These are phyloP conservation scores for Pythium diclinum DNA, from an alignment of 352 stramenopile species.

Conservation along the genomic window DNA sequence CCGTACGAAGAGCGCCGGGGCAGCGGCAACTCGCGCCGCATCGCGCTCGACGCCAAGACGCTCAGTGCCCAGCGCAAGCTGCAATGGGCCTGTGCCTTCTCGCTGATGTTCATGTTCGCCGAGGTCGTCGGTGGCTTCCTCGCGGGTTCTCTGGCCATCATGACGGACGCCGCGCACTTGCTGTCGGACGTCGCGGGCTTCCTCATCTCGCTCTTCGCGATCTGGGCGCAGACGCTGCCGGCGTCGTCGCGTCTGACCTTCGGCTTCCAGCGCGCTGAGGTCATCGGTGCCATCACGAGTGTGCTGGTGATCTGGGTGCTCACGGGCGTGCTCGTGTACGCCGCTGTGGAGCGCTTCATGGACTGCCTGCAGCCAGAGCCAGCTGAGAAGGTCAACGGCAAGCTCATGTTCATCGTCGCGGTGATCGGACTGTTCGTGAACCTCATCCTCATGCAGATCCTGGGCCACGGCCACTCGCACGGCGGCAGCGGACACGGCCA, in stretches of 20 bases:
- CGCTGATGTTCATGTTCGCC: conserved; percentile 93
- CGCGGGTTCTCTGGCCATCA: conserved; percentile 93
- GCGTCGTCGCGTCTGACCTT: conserved; percentile 81
- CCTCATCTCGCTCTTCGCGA: conserved; percentile 79
- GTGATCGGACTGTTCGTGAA: conserved; percentile 96
- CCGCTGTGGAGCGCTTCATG: conserved; percentile 88
- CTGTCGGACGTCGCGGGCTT: conserved; percentile 80
- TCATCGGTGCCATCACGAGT: conserved; percentile 93
- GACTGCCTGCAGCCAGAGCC: conserved; percentile 74
- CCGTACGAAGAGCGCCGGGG: conserved; percentile 8
- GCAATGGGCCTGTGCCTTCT: conserved; percentile 71
- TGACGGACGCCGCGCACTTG: conserved; percentile 87
- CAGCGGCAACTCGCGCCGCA: conserved; percentile 37
- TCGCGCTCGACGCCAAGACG: conserved; percentile 48
- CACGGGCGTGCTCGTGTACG: conserved; percentile 91
- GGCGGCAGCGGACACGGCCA: conserved; percentile 33
- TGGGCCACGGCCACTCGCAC: conserved; percentile 67
- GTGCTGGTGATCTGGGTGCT: conserved; percentile 95
- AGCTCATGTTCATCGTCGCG: conserved; percentile 96
- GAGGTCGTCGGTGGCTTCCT: conserved; percentile 94
- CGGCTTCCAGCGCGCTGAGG: conserved; percentile 95
- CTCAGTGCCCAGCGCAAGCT: conserved; percentile 70
- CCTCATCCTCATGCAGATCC: conserved; percentile 92
- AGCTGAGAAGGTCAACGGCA: conserved; percentile 90
- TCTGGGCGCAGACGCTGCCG: conserved; percentile 65